phyloP scores from a whole-genome alignment of 768 basidiomycete genomes.

The Hirschioporus abietinus region DNA sequence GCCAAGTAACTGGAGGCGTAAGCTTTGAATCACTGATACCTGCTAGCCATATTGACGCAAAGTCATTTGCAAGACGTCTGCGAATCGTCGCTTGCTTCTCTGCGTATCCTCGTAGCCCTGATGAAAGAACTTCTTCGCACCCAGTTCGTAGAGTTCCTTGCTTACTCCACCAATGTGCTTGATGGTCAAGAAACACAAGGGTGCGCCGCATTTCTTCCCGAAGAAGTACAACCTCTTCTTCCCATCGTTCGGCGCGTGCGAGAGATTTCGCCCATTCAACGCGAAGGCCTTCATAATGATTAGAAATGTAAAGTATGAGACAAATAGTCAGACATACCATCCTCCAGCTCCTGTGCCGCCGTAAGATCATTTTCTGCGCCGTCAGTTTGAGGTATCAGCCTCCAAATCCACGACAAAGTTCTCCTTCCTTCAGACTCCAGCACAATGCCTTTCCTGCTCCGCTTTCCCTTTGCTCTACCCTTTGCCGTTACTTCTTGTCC shows the following conservation, averaged over 20 bases:
- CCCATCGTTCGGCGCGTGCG: slow-evolving; percentile 28
- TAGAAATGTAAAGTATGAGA: not conserved
- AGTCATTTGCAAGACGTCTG: not conserved
- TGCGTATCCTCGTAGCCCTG: slow-evolving; percentile 5
- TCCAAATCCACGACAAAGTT: slow-evolving; percentile 15
- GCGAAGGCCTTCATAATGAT: not conserved
- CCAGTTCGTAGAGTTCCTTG: not conserved
- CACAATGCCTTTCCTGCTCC: not conserved
- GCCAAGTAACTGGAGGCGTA: not conserved
- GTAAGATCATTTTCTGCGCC: not conserved
- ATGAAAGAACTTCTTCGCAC: not conserved
- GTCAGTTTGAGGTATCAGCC: not conserved
- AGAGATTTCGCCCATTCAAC: slow-evolving; percentile 18
- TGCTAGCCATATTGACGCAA: not conserved
- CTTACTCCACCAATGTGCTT: slow-evolving; percentile 16
- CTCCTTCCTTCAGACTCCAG: slow-evolving; percentile 10
- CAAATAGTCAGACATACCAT: not conserved
- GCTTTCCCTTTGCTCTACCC: not conserved
- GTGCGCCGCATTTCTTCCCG: slow-evolving; percentile 31
- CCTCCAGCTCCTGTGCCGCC: not conserved
- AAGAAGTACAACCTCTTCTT: slow-evolving; percentile 29
- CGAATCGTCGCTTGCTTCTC: slow-evolving; percentile 8
- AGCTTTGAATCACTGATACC: not conserved
- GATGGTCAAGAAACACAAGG: slow-evolving; percentile 16
- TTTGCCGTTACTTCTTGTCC: slow-evolving; percentile 2